Base-by-base conservation (phyloP, 2,329 filamentous ascomycete species). In the Endothia cerciana region DNA sequence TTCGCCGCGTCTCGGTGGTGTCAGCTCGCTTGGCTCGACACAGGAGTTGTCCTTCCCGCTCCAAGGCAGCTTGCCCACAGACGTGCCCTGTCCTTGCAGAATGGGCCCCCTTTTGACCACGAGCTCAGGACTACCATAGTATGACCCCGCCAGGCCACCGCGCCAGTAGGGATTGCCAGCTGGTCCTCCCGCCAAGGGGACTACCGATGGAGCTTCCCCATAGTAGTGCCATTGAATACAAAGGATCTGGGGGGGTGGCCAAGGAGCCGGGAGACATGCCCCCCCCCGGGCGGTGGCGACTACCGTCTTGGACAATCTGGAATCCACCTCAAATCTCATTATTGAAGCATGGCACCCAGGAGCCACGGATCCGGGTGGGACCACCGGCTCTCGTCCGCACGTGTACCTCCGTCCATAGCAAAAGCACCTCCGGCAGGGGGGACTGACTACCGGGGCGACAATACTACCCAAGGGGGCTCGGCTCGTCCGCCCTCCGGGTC, bases 311-410 rank as follows among this genome's bases (percentile, higher is more conserved):
- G 22, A 28, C 13, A 53, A 19, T 53, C 30, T 33, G 10, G 49
- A 33, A 53, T 19, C 51, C 51, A 55, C 51, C 10, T n/a, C 51
- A n/a, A 55, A 55, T 55, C 51, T 55, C 51, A 55, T 30, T 36
- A 17, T 11, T 30, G 51, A 55, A 36, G 51, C 51, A 36, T 28
- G 51, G 28, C 15, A 2, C 10, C 51, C 55, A 55, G 28, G 51
- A 55, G 51, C 51, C 30, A 33, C 28, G 51, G 28, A 36, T 33
- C 51, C 51, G 30, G 30, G 51, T 55, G 51, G 51, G 30, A 36
- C 28, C 30, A 55, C 51, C 51, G 51, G 51, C 51, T 55, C 51
- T 55, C 51, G 28, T 55, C 36, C 33, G 55, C 55, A 58, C 55
- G 55, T 58, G 55, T 38, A 36, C 47, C 25, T 15, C 22, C 22